These are phyloP conservation scores for Phycomyces nitens DNA, from an alignment of 192 early-diverging fungal species.

Conservation along the genomic window DNA sequence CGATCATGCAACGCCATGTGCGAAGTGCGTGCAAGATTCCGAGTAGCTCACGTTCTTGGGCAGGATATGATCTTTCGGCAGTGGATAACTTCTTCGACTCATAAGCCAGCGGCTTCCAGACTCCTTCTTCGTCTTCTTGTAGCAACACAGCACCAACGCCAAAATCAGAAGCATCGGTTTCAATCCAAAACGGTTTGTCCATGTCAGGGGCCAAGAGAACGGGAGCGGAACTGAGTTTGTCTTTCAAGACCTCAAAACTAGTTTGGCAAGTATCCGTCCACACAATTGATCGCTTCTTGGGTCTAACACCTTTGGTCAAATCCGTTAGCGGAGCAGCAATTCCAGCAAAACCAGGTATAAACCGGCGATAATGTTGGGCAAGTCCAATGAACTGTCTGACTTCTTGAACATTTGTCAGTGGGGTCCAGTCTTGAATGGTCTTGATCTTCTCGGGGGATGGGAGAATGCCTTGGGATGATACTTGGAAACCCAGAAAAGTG, in stretches of 20 bases:
- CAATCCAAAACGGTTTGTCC: background rate
- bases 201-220: conserved; percentile 11
- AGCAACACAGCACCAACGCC: background rate
- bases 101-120: conserved; percentile 28
- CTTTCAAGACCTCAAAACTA: background rate
- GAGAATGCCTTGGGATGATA: conserved; percentile 20
- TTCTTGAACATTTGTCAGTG: conserved; percentile 17
- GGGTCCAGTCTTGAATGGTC: conserved; percentile 19
- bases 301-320: background rate
- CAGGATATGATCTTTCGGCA: conserved; percentile 29
- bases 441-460: conserved; percentile 23
- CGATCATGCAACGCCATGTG: conserved; percentile 14
- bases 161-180: conserved; percentile 12
- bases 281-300: background rate
- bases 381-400: conserved; percentile 23
- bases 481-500: conserved; percentile 30
- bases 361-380: conserved; percentile 21
- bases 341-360: conserved; percentile 17
- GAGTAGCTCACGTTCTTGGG: conserved; percentile 10
- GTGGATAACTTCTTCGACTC: conserved; percentile 25
- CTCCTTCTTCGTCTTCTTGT: background rate
- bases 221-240: background rate
- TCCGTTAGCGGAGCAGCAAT: conserved; percentile 21
- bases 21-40: conserved; percentile 8
- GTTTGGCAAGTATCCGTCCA: conserved; percentile 4